Evolutionary conservation across 768 basidiomycete genomes (phyloP), one percentile per base, ranked within the genome.

Genomic region (Hypholoma fasciculare): DNA sequence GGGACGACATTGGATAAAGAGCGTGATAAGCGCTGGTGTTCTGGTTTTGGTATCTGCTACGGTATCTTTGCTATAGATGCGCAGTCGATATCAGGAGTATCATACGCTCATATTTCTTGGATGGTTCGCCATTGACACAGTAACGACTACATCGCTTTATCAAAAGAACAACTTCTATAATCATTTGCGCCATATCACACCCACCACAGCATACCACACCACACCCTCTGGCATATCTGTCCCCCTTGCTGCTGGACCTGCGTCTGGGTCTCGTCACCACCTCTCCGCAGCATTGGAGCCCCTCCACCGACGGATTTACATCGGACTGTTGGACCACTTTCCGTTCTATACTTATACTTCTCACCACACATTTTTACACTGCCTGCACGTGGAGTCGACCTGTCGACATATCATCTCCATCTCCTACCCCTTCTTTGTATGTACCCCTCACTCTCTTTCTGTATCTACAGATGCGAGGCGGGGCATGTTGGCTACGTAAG

Each of bases 11-110:
- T 64, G 70, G 58, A 49, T 65, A 56, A 54, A 64, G n/a, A 66
- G 65, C 49, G 61, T 69, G 39, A 47, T 66, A 54, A 70, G 66
- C 8, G 71, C 65, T n/a, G 66, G 65, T 27, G 72, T 70, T 30
- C 56, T 75, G 63, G 62, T 66, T 23, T 56, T 72, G 37, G 47
- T 68, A 54, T 69, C 72, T 38, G 49, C 73, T 13, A 63, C 65
- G 51, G 63, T 68, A 56, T 58, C 71, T 54, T 49, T 72, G 55
- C 69, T 78, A 61, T 78, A 73, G 69, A 67, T 36, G 56, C 39
- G 38, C 30, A 54, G 47, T 8, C 48, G 30, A 39, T 14, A 48
- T 40, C 9, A 54, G 7, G 54, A 46, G n/a, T 47, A 16, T 36
- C 7, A 34, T 46, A 19, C 54, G 8, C 30, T 26, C 7, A 37